Evolutionary conservation across 2,329 filamentous ascomycete species (phyloP).

Genomic region (Colletotrichum gloeosporioides): DNA sequence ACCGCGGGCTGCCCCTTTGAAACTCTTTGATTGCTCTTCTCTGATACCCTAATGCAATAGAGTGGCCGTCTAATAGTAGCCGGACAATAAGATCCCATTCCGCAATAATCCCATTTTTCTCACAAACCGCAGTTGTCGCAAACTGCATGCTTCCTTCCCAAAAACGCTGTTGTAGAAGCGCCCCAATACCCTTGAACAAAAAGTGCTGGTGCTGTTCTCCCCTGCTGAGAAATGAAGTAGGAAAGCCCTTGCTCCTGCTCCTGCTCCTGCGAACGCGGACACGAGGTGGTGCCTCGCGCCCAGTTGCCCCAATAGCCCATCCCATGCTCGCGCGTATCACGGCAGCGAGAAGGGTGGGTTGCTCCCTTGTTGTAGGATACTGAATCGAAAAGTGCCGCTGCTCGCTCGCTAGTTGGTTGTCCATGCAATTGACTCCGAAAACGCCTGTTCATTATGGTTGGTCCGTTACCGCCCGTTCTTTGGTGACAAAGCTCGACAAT

Average conservation of each 20-base stretch:
- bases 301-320: background rate
- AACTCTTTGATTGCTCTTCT: slow-evolving; percentile 19
- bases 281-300: background rate
- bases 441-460: slow-evolving; percentile 20
- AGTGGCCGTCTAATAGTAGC: slow-evolving; percentile 10
- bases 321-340: background rate
- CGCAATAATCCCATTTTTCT: slow-evolving; percentile 3
- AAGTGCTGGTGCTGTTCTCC: slow-evolving; percentile 19
- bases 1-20: slow-evolving; percentile 5
- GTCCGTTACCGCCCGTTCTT: background rate
- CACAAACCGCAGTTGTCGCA: background rate
- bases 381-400: slow-evolving; percentile 17
- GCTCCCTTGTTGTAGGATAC: background rate
- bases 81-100: background rate
- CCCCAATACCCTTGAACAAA: slow-evolving; percentile 6
- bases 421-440: slow-evolving; percentile 20
- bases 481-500: background rate
- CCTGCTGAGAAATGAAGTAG: slow-evolving; percentile 4
- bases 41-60: slow-evolving; percentile 15
- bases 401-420: slow-evolving; percentile 18
- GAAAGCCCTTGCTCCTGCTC: background rate
- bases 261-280: background rate
- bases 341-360: background rate
- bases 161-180: background rate
- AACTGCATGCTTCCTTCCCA: background rate